These are phyloP conservation scores for Pseudogymnoascus sp. DNA, from an alignment of 2,329 filamentous ascomycete genomes.

Conservation along the genomic window DNA sequence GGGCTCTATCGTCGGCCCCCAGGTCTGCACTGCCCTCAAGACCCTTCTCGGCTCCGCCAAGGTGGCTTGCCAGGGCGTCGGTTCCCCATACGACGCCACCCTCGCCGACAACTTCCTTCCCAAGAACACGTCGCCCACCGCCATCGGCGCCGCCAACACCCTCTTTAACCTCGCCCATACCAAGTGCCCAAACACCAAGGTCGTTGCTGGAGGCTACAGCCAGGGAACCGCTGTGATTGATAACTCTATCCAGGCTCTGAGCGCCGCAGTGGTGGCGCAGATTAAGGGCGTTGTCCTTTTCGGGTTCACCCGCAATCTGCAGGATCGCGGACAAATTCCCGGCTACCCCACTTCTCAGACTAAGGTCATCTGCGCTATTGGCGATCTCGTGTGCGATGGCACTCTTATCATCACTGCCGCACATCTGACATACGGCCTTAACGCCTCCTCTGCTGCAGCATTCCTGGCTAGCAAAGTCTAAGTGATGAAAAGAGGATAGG, in stretches of 20 bases:
- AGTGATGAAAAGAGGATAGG: neutral
- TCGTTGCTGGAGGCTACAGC: conserved; percentile 35
- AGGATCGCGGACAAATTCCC: conserved; percentile 30
- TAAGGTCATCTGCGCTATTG: conserved; percentile 41
- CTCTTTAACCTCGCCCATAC: conserved; percentile 28
- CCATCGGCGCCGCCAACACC: conserved; percentile 17
- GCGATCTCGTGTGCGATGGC: conserved; percentile 45
- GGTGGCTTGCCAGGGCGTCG: conserved; percentile 23
- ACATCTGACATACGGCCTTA: conserved; percentile 34
- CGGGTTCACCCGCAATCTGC: conserved; percentile 35
- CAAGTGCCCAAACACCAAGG: conserved; percentile 33
- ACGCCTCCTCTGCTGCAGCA: conserved; percentile 32
- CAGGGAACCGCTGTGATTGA: conserved; percentile 41
- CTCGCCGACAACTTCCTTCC: conserved; percentile 17
- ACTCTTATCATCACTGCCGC: conserved; percentile 34
- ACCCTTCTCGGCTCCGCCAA: conserved; percentile 15
- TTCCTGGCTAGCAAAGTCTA: conserved; percentile 25
- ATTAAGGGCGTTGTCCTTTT: conserved; percentile 37
- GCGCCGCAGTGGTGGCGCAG: conserved; percentile 22
- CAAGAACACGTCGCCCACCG: conserved; percentile 14
- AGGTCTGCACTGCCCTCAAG: conserved; percentile 26
- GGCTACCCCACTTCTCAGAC: conserved; percentile 25
- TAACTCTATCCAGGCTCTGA: conserved; percentile 31
- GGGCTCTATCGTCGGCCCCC: conserved; percentile 29
- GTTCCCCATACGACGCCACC: conserved; percentile 15